Evolutionary conservation across 2,329 filamentous ascomycete species (phyloP).

Genomic region (Intubia oerlemansii): DNA sequence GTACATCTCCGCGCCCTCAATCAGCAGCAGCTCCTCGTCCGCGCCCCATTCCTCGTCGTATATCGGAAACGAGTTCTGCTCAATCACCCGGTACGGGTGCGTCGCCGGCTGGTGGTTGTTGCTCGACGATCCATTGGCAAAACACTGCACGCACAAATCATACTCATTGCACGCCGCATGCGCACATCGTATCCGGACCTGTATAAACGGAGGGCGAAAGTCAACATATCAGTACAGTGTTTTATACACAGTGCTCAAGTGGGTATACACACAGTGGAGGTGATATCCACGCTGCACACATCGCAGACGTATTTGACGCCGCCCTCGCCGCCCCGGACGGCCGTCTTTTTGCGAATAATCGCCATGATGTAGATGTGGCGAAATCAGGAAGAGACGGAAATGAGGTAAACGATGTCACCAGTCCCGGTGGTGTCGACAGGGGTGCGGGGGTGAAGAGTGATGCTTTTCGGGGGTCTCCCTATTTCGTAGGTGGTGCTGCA

Average conservation of each 20-base stretch:
- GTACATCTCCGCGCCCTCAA: constrained; percentile 92
- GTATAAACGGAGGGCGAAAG: too few relatives aligned
- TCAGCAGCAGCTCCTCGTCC: constrained; percentile 79
- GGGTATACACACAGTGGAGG: constrained; percentile 43
- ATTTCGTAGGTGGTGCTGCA: too few relatives aligned
- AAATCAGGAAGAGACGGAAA: too few relatives aligned
- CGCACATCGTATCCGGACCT: constrained; percentile 92
- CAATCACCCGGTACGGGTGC: constrained; percentile 82
- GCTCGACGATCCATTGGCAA: constrained; percentile 59
- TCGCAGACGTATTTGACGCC: constrained; percentile 95
- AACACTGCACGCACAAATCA: constrained; percentile 91
- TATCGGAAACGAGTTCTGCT: constrained; percentile 95
- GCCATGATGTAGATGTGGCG: too few relatives aligned
- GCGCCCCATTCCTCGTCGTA: constrained; percentile 91
- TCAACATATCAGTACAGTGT: constrained; percentile 1
- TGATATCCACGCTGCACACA: constrained; percentile 90
- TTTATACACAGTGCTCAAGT: background rate
- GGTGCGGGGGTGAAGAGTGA: too few relatives aligned
- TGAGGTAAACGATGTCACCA: too few relatives aligned
- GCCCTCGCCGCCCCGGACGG: constrained; percentile 63
- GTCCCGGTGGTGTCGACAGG: too few relatives aligned
- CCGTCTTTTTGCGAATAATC: constrained; percentile 90
- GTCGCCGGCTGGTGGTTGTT: constrained; percentile 71
- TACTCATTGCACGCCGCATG: constrained; percentile 72
- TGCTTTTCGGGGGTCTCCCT: too few relatives aligned